Conservation (phyloP, 768 basidiomycete genomes). For the Kwoniella dendrophila region DNA sequence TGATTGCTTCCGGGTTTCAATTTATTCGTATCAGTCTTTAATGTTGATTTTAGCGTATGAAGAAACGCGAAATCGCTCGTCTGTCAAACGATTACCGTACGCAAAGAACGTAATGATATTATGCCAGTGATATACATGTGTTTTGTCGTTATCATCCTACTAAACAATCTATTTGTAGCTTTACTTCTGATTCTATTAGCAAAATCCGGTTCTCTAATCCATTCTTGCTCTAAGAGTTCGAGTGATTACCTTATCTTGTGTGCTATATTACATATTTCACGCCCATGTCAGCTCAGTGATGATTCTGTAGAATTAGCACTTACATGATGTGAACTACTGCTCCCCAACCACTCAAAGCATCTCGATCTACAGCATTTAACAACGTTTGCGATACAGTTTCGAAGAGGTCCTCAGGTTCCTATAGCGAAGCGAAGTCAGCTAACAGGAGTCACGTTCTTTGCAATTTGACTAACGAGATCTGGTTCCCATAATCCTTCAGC, state of each 20-base stretch:
- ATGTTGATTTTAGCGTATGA: not conserved
- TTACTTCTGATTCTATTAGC: not conserved
- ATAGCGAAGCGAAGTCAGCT: slow-evolving; percentile 4
- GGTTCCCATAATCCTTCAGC: slow-evolving; percentile 99
- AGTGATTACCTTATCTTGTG: slow-evolving; percentile 67
- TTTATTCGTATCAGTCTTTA: no score
- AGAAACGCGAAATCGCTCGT: not conserved
- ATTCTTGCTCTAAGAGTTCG: slow-evolving; percentile 87
- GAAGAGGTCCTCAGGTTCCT: slow-evolving; percentile 91
- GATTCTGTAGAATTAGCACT: slow-evolving; percentile 54
- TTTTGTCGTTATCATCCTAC: not conserved
- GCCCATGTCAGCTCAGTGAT: slow-evolving; percentile 8
- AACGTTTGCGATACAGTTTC: slow-evolving; percentile 97
- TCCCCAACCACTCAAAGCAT: slow-evolving; percentile 97
- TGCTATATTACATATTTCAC: slow-evolving; percentile 48
- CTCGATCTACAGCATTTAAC: slow-evolving; percentile 90
- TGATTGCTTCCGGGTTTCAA: no score
- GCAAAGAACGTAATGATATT: no score
- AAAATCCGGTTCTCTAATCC: slow-evolving; percentile 68
- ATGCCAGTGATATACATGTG: slow-evolving; percentile 18
- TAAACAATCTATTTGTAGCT: slow-evolving; percentile 3
- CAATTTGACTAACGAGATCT: slow-evolving; percentile 63
- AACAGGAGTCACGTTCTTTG: not conserved
- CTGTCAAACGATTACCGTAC: no score
- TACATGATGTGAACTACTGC: slow-evolving; percentile 93